Evolutionary conservation across 1,284 basidiomycete genomes (phyloP).

Genomic region (Schizophyllum amplum): DNA sequence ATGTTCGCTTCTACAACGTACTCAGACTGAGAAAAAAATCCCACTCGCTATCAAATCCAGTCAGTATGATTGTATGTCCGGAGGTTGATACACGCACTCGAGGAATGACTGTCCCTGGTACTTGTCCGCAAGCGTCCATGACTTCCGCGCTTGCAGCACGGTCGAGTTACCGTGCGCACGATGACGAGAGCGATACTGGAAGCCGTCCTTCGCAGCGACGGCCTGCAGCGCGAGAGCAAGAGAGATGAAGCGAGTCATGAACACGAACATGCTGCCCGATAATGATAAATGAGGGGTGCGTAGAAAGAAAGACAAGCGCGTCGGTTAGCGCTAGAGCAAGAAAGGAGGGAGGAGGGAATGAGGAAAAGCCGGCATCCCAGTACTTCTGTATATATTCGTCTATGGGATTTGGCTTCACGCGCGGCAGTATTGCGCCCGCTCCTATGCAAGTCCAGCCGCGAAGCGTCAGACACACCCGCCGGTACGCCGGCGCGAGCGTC

Average conservation of each 20-base stretch:
- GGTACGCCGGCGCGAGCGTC: too few species aligned
- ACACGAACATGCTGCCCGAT: background rate
- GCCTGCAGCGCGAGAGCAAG: background rate
- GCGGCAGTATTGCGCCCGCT: too few species aligned
- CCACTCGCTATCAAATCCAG: slow-evolving; percentile 15
- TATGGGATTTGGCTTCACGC: too few species aligned
- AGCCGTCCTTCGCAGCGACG: background rate
- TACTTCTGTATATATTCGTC: too few species aligned
- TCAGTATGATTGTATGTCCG: slow-evolving; percentile 29
- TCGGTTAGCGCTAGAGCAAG: too few species aligned
- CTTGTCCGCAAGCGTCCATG: slow-evolving; percentile 27
- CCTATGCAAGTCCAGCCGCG: too few species aligned
- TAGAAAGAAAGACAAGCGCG: background rate
- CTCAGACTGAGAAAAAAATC: slow-evolving; percentile 19
- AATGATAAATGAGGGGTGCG: background rate
- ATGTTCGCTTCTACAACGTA: background rate
- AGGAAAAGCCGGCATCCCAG: too few species aligned
- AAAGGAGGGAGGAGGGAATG: too few species aligned
- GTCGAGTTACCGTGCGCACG: background rate
- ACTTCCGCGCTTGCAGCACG: slow-evolving; percentile 12
- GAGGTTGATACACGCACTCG: slow-evolving; percentile 15
- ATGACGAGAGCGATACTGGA: background rate
- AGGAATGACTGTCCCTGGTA: slow-evolving; percentile 32
- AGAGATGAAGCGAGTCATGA: background rate
- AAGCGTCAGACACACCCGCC: too few species aligned